Evolutionary conservation across 2,329 filamentous ascomycete genomes (phyloP).

Genomic region (Fusarium nisikadoi): DNA sequence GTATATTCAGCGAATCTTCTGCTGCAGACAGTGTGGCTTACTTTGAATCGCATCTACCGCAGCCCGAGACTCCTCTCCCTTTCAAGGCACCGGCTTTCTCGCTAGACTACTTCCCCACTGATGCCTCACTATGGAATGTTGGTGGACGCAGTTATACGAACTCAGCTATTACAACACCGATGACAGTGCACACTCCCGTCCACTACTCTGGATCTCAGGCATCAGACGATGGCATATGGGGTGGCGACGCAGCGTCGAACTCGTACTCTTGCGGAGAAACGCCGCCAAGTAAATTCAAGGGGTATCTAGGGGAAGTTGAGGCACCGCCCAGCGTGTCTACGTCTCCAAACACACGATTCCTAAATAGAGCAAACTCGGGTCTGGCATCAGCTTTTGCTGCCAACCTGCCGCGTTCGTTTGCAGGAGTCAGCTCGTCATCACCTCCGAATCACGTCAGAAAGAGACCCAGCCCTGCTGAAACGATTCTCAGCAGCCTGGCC

Average conservation of each 20-base stretch:
- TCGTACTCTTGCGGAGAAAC: constrained; percentile 72
- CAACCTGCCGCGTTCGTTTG: constrained; percentile 62
- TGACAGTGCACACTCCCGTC: constrained; percentile 65
- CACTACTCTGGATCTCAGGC: constrained; percentile 65
- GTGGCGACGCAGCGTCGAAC: constrained; percentile 64
- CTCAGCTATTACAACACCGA: constrained; percentile 67
- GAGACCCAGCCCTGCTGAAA: constrained; percentile 70
- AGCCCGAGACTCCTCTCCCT: constrained; percentile 70
- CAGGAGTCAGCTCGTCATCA: constrained; percentile 54
- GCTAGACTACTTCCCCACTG: constrained; percentile 72
- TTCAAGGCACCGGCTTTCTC: constrained; percentile 75
- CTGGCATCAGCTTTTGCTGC: constrained; percentile 66
- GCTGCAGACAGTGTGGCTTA: constrained; percentile 67
- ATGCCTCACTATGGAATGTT: constrained; percentile 64
- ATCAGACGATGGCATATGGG: constrained; percentile 66
- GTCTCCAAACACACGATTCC: constrained; percentile 65
- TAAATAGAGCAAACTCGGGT: constrained; percentile 65
- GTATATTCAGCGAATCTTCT: constrained; percentile 72
- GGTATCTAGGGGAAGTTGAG: constrained; percentile 58
- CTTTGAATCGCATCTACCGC: constrained; percentile 64
- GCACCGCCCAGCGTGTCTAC: constrained; percentile 66
- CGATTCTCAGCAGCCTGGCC: constrained; percentile 65
- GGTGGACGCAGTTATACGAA: constrained; percentile 63
- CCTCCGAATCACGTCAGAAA: constrained; percentile 60
- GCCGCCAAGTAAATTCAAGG: constrained; percentile 62